Evolutionary conservation across 805 yeast genomes (phyloP).

Genomic region (Metschnikowia proteae): DNA sequence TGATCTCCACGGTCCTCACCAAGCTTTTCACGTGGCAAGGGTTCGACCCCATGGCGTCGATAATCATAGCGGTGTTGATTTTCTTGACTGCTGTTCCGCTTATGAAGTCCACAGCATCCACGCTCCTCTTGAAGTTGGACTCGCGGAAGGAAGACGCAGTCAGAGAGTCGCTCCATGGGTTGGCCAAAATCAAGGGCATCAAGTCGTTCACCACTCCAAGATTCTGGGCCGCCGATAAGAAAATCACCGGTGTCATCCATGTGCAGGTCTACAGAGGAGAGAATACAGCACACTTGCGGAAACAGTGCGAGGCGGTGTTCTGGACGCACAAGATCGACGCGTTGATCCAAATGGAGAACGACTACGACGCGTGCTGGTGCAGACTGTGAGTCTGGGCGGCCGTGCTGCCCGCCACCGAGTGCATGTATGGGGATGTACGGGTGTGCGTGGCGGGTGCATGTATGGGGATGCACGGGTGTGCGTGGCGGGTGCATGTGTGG

Average conservation of each 20-base stretch:
- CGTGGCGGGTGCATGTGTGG: not conserved
- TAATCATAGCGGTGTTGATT: slow-evolving; percentile 78
- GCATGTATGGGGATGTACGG: not conserved
- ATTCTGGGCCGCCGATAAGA: slow-evolving; percentile 69
- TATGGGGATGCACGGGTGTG: not conserved
- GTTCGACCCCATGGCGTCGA: slow-evolving; percentile 89
- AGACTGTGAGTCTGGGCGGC: slow-evolving; percentile 18
- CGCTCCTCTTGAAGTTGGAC: slow-evolving; percentile 61
- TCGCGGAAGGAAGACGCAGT: slow-evolving; percentile 58
- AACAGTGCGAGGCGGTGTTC: slow-evolving; percentile 56
- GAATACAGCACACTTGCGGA: slow-evolving; percentile 55
- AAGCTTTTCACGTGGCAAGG: slow-evolving; percentile 64
- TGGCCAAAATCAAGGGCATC: slow-evolving; percentile 71
- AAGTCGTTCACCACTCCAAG: slow-evolving; percentile 84
- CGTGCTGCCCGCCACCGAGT: too few relatives aligned
- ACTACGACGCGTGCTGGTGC: slow-evolving; percentile 68
- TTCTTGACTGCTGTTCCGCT: slow-evolving; percentile 81
- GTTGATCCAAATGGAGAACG: slow-evolving; percentile 69
- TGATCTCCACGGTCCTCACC: slow-evolving; percentile 80
- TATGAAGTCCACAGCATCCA: slow-evolving; percentile 72
- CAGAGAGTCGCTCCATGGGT: slow-evolving; percentile 62
- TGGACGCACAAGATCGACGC: slow-evolving; percentile 45
- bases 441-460: not conserved
- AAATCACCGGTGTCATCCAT: slow-evolving; percentile 67
- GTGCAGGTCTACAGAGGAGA: slow-evolving; percentile 69